These are phyloP conservation scores for Herpotrichia juniperi DNA, from an alignment of 2,329 filamentous ascomycete species.

Conservation along the genomic window DNA sequence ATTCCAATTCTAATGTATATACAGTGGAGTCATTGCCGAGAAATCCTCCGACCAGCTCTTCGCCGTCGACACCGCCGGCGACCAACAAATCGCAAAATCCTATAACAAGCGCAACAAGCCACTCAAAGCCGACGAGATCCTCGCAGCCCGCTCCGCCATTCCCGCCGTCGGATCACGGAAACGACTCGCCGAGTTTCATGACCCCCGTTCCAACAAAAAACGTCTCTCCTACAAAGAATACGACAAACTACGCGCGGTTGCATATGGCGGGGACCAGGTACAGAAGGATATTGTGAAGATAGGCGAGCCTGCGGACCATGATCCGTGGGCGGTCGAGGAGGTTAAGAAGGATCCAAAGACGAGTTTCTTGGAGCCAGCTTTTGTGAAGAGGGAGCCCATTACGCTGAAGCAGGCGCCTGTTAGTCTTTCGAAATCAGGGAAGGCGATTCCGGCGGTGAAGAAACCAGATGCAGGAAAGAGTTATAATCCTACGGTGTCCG, in stretches of 20 bases:
- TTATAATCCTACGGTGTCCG: conserved; percentile 88
- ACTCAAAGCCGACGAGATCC: conserved; percentile 90
- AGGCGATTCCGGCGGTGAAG: conserved; percentile 76
- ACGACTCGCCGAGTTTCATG: conserved; percentile 73
- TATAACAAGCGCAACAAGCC: conserved; percentile 74
- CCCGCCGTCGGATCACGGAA: conserved; percentile 81
- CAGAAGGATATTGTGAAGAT: conserved; percentile 56
- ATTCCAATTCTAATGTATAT: conserved; percentile 20
- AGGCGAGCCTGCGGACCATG: conserved; percentile 68
- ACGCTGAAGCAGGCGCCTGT: conserved; percentile 79
- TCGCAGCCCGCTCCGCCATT: conserved; percentile 81
- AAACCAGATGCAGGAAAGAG: conserved; percentile 83
- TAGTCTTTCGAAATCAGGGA: conserved; percentile 82
- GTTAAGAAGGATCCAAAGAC: conserved; percentile 59
- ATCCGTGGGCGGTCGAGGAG: conserved; percentile 74
- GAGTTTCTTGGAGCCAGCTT: conserved; percentile 70
- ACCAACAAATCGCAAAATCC: conserved; percentile 68
- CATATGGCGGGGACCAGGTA: conserved; percentile 69
- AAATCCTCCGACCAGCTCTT: conserved; percentile 85
- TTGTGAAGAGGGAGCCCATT: conserved; percentile 72
- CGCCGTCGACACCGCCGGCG: conserved; percentile 76
- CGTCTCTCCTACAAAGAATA: conserved; percentile 89
- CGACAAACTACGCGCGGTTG: conserved; percentile 75
- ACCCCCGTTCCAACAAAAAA: conserved; percentile 72
- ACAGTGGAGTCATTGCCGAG: conserved; percentile 83